phyloP scores from a whole-genome alignment of 345 rosid genomes.

The Bruguiera gymnorhiza region DNA sequence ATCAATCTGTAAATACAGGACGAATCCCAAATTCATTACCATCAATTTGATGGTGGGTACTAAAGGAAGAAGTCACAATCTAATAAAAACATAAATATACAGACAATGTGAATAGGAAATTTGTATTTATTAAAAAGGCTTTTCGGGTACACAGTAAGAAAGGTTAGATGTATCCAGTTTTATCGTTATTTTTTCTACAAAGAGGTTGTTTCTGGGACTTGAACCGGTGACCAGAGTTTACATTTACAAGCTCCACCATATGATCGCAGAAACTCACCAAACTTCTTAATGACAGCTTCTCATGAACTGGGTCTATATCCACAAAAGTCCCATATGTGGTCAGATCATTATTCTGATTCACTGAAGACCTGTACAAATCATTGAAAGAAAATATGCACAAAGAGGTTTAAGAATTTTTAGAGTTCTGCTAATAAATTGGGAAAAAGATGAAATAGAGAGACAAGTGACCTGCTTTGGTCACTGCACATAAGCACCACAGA shows the following conservation, averaged over 20 bases:
- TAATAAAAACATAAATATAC: too few species aligned
- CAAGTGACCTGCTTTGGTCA: constrained; percentile 47
- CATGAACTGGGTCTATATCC: constrained; percentile 41
- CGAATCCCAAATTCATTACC: neutral
- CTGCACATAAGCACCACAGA: constrained; percentile 55
- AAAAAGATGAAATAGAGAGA: neutral
- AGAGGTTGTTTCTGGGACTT: too few species aligned
- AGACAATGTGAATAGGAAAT: too few species aligned
- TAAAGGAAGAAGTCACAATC: too few species aligned
- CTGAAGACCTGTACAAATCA: constrained; percentile 23
- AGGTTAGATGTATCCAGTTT: too few species aligned
- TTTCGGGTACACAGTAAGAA: too few species aligned
- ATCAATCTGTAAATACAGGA: constrained; percentile 48
- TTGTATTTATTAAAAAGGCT: too few species aligned
- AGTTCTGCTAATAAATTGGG: neutral
- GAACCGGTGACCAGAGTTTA: too few species aligned
- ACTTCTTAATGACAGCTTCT: constrained; percentile 48
- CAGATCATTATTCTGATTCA: constrained; percentile 26
- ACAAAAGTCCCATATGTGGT: constrained; percentile 59
- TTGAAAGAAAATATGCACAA: neutral
- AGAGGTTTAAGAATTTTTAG: neutral
- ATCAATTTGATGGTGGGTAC: neutral
- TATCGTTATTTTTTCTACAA: too few species aligned
- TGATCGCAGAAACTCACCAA: constrained; percentile 42
- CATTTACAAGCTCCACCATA: too few species aligned